A percentile compares a stretch with the other conserved stretches of the same genome.
Conservation (phyloP, 352 stramenopile species). For the Phytophthora macrochlamydospora region DNA sequence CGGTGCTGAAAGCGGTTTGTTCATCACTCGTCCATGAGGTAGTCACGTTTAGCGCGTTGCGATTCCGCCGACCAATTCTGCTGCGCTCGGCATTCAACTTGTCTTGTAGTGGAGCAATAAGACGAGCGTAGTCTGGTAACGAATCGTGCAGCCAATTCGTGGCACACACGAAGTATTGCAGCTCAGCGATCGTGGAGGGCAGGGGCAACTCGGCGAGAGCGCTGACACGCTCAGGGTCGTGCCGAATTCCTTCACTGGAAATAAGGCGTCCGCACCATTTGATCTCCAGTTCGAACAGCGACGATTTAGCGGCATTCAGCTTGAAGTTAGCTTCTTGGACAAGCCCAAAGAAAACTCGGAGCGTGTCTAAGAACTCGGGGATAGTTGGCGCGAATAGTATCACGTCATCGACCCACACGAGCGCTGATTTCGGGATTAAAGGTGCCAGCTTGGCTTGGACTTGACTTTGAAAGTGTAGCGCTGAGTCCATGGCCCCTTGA, state of each 20-base stretch:
- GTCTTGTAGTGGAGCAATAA: constrained; percentile 11
- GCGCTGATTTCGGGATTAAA: constrained; percentile 15
- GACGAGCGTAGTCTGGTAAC: constrained; percentile 17
- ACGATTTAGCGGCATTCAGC: constrained; percentile 18
- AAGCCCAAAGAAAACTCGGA: constrained; percentile 24
- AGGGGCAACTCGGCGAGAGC: constrained; percentile 1
- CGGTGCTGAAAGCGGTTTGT: not conserved
- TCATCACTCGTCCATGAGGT: not conserved
- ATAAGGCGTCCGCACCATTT: constrained; percentile 32
- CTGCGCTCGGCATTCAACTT: not conserved
- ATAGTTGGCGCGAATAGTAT: constrained; percentile 13
- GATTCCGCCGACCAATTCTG: constrained; percentile 2
- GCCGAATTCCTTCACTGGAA: constrained; percentile 14
- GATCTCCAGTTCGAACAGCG: constrained; percentile 16
- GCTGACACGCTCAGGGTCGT: constrained; percentile 13
- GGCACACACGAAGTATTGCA: constrained; percentile 23
- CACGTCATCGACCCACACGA: constrained; percentile 32
- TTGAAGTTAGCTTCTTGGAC: constrained; percentile 15
- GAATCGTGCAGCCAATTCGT: constrained; percentile 19
- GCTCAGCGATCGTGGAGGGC: constrained; percentile 4
- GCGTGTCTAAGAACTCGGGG: constrained; percentile 10
- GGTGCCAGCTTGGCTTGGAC: constrained; percentile 7
- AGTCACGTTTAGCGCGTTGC: not conserved
- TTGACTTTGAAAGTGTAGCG: constrained; percentile 12
- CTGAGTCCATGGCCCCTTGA: constrained; percentile 8